These are phyloP conservation scores for Sporodiniella umbellata DNA, from an alignment of 371 early-diverging fungal species.

Conservation along the genomic window DNA sequence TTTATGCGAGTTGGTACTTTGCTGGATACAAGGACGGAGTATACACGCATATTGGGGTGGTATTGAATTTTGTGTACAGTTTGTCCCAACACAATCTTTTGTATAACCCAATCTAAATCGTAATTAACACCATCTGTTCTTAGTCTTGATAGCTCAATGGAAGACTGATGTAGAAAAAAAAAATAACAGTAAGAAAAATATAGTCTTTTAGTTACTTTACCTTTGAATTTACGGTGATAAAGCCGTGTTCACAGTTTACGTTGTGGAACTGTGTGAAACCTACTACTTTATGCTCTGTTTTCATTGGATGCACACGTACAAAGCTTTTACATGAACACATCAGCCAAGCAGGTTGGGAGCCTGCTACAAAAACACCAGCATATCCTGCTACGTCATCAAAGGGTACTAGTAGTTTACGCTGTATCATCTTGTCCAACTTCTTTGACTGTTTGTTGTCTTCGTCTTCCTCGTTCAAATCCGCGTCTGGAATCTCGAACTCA, in stretches of 20 bases:
- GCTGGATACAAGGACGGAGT: constrained; percentile 72
- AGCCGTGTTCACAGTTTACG: constrained; percentile 77
- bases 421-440: constrained; percentile 26
- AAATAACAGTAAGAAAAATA: background rate
- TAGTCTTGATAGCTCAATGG: constrained; percentile 69
- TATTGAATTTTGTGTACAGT: constrained; percentile 77
- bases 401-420: constrained; percentile 44
- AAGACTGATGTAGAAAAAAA: constrained; percentile 55
- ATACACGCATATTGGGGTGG: constrained; percentile 80
- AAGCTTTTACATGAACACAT: constrained; percentile 66
- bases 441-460: constrained; percentile 10
- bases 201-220: constrained; percentile 20
- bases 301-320: constrained; percentile 81
- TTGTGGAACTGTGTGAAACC: constrained; percentile 85
- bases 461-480: constrained; percentile 18
- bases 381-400: constrained; percentile 74
- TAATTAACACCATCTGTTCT: constrained; percentile 69
- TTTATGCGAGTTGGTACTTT: constrained; percentile 61
- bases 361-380: constrained; percentile 86
- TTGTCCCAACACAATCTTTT: constrained; percentile 72
- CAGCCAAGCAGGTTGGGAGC: constrained; percentile 78
- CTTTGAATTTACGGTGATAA: constrained; percentile 62
- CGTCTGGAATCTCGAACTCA: constrained; percentile 17
- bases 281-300: constrained; percentile 58
- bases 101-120: constrained; percentile 84